Evolutionary conservation across 2,329 filamentous ascomycete genomes (phyloP), one percentile per base, ranked within the genome.

Genomic region (Stachybotrys chlorohalonatus): DNA sequence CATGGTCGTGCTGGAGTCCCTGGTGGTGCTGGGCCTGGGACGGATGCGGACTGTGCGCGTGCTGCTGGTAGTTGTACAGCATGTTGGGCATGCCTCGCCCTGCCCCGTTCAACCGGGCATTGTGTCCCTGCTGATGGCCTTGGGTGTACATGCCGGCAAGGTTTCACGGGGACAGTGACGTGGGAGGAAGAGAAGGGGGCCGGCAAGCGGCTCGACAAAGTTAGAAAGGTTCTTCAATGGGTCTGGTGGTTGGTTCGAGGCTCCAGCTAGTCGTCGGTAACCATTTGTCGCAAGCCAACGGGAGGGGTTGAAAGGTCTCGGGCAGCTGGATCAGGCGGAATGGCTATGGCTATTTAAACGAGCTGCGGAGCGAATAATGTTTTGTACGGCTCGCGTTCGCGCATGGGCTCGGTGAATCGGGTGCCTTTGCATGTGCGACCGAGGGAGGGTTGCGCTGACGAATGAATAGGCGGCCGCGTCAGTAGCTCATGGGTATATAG

Each of bases 101-200:
- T 57, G 68, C 68, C 73, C 71, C 71, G 66, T 90, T 91, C 71
- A 90, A 81, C 73, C 89, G 85, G 73, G 81, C 82, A 75, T 85
- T 85, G 69, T 90, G 87, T 69, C 84, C 83, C 73, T 86, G 84
- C 68, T 88, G 84, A 68, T 81, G 84, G 67, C 78, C 79, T 70
- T 89, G 85, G 66, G 83, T 84, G 77, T 86, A 91, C 87, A 91
- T 91, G 69, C 79, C 78, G 70, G 60, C 53, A 62, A 57, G 55
- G 57, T 53, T 60, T 57, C 55, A 54, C 51, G 54, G 54, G 24
- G 56, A 53, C 55, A 54, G 53, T 56, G 52, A 57, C 56, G 49
- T 56, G 61, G 55, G 57, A 53, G 61, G 56, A 56, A 53, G 53
- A 54, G 57, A 54, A 56, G 58, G 60, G 64, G 63, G 63, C 62